phyloP scores from a whole-genome alignment of 2,329 filamentous ascomycete species.

The Blastomyces percursus region DNA sequence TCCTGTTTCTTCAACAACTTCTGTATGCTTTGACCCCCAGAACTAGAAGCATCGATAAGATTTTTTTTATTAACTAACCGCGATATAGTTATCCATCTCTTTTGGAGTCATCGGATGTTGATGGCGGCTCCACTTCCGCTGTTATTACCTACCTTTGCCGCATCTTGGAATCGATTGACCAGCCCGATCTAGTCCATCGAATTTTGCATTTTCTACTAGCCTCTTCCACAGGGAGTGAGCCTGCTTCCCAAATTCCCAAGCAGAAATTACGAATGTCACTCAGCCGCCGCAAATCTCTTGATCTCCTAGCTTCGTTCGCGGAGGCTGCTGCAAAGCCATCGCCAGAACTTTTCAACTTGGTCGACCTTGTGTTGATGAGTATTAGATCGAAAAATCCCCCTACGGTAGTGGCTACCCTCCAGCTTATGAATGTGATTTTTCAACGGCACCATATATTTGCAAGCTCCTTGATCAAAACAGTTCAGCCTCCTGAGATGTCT shows the following conservation, averaged over 20 bases:
- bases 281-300: slow-evolving; percentile 77
- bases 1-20: slow-evolving; percentile 89
- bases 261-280: slow-evolving; percentile 49
- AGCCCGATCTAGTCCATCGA: slow-evolving; percentile 87
- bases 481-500: slow-evolving; percentile 20
- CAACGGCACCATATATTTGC: slow-evolving; percentile 82
- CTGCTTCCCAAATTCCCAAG: slow-evolving; percentile 33
- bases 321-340: slow-evolving; percentile 65
- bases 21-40: slow-evolving; percentile 46
- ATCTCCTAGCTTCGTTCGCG: slow-evolving; percentile 69
- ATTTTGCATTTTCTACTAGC: slow-evolving; percentile 88
- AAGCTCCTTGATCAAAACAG: slow-evolving; percentile 51
- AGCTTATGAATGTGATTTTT: slow-evolving; percentile 74
- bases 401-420: slow-evolving; percentile 79
- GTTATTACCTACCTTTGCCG: slow-evolving; percentile 86
- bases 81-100: slow-evolving; percentile 72
- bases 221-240: slow-evolving; percentile 45
- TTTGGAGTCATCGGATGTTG: slow-evolving; percentile 90
- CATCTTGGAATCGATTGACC: slow-evolving; percentile 82
- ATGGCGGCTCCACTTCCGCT: slow-evolving; percentile 91
- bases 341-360: slow-evolving; percentile 81
- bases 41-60: background rate
- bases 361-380: slow-evolving; percentile 80
- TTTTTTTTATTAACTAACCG: slow-evolving; percentile 1
- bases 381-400: slow-evolving; percentile 74